Percentiles rank a stretch among this genome's conserved stretches.
phyloP scores from a whole-genome alignment of 2,329 filamentous ascomycete genomes.

The Nemania bipapillata region DNA sequence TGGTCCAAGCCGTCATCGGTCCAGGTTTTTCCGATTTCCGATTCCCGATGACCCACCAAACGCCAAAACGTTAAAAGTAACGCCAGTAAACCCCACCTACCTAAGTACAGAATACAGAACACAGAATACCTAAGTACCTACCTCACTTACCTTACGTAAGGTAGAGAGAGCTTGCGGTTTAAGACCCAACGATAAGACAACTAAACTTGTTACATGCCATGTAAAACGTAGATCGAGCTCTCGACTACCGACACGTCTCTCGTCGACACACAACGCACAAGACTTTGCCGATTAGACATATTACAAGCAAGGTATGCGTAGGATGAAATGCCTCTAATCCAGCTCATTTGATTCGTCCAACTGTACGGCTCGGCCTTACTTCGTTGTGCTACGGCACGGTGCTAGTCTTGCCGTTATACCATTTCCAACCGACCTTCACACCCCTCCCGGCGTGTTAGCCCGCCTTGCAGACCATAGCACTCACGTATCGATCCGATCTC shows the following conservation, averaged over 20 bases:
- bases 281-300: background rate
- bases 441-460: background rate
- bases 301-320: no score
- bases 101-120: no score
- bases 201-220: background rate
- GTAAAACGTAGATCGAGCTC: background rate
- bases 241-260: background rate
- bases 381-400: background rate
- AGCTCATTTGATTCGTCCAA: background rate
- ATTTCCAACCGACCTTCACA: background rate
- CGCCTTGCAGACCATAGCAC: background rate
- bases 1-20: conserved; percentile 28
- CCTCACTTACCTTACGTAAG: background rate
- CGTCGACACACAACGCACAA: background rate
- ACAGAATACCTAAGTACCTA: background rate
- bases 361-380: background rate
- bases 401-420: background rate
- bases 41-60: background rate
- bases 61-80: background rate
- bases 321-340: background rate
- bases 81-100: no score
- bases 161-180: no score
- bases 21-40: conserved; percentile 26
- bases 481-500: background rate
- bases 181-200: background rate